Percentiles rank a stretch among this genome's conserved stretches.
Evolutionary conservation across 2,329 filamentous ascomycete genomes (phyloP).

Genomic region (Ophiostoma tasmaniense): DNA sequence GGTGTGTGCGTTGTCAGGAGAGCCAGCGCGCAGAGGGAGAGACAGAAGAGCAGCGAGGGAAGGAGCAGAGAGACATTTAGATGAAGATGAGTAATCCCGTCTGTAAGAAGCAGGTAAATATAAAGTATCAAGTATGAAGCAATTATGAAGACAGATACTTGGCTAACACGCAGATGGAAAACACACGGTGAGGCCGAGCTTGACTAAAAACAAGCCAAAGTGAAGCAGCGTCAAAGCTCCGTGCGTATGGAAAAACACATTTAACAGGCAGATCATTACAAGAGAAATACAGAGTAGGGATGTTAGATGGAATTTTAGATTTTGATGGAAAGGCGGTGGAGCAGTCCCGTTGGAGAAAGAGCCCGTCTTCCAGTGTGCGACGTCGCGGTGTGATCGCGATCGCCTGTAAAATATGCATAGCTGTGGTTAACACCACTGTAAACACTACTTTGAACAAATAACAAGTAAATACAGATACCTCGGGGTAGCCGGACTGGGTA

Average conservation of each 20-base stretch:
- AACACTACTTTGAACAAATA: neutral
- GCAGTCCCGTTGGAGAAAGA: neutral
- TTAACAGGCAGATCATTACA: neutral
- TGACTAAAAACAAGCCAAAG: neutral
- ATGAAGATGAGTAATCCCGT: neutral
- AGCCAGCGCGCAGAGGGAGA: neutral
- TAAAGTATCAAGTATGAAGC: neutral
- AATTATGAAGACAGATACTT: neutral
- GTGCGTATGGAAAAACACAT: neutral
- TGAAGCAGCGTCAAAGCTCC: neutral
- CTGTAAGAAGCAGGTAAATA: too few relatives aligned
- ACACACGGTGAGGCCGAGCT: neutral
- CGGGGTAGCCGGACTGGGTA: constrained; percentile 5
- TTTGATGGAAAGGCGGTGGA: neutral
- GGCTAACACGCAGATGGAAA: too few relatives aligned
- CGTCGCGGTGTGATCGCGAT: too few relatives aligned
- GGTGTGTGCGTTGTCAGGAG: constrained; percentile 5
- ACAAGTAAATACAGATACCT: neutral
- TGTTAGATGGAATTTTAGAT: neutral
- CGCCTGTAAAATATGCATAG: too few relatives aligned
- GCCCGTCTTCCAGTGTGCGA: neutral
- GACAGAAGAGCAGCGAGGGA: neutral
- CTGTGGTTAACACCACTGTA: neutral
- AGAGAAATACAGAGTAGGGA: too few relatives aligned
- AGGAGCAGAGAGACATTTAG: constrained; percentile 5